Percentiles rank a stretch among this genome's conserved stretches.
These are phyloP conservation scores for Paramecium pentaurelia DNA, from an alignment of 73 alveolate species.

Conservation along the genomic window DNA sequence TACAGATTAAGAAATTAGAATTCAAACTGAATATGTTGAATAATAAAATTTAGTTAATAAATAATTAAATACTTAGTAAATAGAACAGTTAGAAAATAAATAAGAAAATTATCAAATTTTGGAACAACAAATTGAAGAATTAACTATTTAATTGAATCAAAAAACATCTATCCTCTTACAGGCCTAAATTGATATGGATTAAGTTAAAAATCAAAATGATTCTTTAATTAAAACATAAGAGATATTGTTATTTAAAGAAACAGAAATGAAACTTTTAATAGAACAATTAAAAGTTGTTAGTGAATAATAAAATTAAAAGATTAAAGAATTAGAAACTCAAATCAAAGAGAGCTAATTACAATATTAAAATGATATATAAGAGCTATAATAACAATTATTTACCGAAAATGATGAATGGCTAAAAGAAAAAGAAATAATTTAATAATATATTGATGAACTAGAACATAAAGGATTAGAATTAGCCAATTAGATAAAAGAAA, in stretches of 20 bases:
- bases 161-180: not conserved
- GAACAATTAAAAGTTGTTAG: not conserved
- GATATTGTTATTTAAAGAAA: not conserved
- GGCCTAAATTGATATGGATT: not conserved
- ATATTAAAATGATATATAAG: not conserved
- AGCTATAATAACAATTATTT: not conserved
- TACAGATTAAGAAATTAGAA: not conserved
- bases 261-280: not conserved
- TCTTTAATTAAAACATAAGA: not conserved
- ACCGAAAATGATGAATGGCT: not conserved
- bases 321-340: not conserved
- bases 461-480: not conserved
- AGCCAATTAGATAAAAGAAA: not conserved
- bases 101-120: not conserved
- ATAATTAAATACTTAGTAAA: too few relatives aligned
- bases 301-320: not conserved
- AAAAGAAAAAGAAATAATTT: not conserved
- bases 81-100: not conserved
- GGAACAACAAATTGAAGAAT: not conserved
- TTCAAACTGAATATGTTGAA: not conserved
- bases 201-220: not conserved
- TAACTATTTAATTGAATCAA: not conserved
- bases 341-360: not conserved
- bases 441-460: not conserved
- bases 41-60: not conserved